Base-by-base conservation (phyloP, 345 rosid genomes). In the Rhodomyrtus tomentosa region DNA sequence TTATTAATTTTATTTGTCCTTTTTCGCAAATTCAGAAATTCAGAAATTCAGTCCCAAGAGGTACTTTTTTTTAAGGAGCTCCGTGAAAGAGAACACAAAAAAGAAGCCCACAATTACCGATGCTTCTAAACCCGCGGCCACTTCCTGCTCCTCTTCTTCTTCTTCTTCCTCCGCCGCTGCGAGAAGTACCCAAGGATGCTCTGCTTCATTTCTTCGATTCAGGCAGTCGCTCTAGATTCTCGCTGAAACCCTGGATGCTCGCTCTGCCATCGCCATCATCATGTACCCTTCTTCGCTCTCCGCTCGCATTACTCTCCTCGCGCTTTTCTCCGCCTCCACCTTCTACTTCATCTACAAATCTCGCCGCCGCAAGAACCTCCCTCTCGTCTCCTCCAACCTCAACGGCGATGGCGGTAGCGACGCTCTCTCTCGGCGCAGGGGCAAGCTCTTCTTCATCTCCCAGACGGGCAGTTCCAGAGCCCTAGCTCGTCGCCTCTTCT, bases 321-420 rank as follows among this genome's bases (percentile, higher is more conserved):
- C 95, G 53, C 83, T 96, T 81, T 93, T 96, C 90, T 94, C 99
- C 10, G 96, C 94, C 84, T 86, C 98, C 84, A 92, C 99, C 62
- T 81, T 95, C 85, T 96, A 93, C 91, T 94, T 93, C 90, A 74
- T 95, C 90, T 94, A 91, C 85, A 92, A 93, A 79, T 95, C 95
- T 55, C 98, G 98, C 89, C 95, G 95, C 83, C 90, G 92, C 91
- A 90, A 87, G 56, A 84, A 81, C 84, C 88, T 87, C 36, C 82
- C 84, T 24, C 83, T 49, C 84, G 83, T 84, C 82, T 89, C 86
- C 32, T 62, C 18, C 58, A 12, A 36, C n/a, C 58, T 48, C 7
- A 5, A 52, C 59, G 81, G 86, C 83, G 76, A 89, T 80, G 89
- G 83, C 91, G 45, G 36, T 48, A 14, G 54, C 83, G 90, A 88